Conservation (phyloP, 345 rosid species). For the Schrenkiella parvula region DNA sequence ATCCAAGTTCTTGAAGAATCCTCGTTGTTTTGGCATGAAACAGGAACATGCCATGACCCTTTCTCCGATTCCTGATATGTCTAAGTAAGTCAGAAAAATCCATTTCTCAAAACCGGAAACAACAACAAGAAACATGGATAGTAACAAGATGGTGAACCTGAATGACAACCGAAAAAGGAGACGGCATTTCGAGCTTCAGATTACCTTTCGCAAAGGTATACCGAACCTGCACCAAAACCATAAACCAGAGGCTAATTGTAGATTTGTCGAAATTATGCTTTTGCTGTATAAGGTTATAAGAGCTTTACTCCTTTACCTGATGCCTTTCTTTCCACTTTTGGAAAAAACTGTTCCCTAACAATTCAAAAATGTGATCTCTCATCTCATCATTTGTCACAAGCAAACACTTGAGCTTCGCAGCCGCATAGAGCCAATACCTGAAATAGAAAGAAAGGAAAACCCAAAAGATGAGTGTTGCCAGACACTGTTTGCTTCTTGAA, state of each 20-base stretch:
- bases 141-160: conserved; percentile 52
- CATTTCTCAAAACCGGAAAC: not conserved
- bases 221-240: conserved; percentile 44
- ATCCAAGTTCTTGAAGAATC: conserved; percentile 53
- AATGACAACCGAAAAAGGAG: conserved; percentile 53
- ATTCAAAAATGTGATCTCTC: conserved; percentile 94
- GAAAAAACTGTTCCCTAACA: conserved; percentile 61
- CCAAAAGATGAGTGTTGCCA: not conserved
- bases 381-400: conserved; percentile 91
- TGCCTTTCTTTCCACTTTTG: conserved; percentile 89
- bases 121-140: not conserved
- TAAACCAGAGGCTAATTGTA: not conserved
- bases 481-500: not conserved
- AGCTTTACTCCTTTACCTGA: conserved; percentile 32
- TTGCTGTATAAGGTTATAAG: not conserved
- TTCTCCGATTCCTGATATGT: conserved; percentile 69
- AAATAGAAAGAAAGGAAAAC: not conserved
- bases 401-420: conserved; percentile 72
- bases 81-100: not conserved
- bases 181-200: conserved; percentile 66
- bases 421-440: conserved; percentile 93
- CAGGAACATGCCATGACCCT: conserved; percentile 89
- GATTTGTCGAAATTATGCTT: conserved; percentile 7
- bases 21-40: conserved; percentile 27
- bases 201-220: conserved; percentile 65